Evolutionary conservation across 169 alveolate genomes (phyloP).

Genomic region (Cryptosporidium andersoni): DNA sequence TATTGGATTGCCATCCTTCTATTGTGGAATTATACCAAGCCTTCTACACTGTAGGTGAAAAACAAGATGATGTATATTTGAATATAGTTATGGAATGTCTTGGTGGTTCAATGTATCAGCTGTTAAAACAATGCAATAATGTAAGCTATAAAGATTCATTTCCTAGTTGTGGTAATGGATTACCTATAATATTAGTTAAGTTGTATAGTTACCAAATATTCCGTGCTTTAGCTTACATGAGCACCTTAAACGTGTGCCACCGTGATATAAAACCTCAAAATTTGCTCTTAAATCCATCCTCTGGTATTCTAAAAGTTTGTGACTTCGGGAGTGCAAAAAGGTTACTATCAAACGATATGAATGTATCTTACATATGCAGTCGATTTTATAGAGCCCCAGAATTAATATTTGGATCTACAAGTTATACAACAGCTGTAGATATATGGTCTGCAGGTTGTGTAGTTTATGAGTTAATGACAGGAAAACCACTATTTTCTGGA

Average conservation of each 20-base stretch:
- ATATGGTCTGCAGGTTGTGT: constrained; percentile 95
- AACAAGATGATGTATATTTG: constrained; percentile 77
- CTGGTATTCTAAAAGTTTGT: constrained; percentile 85
- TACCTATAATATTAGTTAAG: constrained; percentile 85
- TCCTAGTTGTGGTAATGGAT: constrained; percentile 77
- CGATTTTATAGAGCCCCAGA: constrained; percentile 91
- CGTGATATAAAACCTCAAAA: constrained; percentile 89
- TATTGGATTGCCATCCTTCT: constrained; percentile 89
- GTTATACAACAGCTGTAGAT: constrained; percentile 90
- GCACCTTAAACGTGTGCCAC: constrained; percentile 84
- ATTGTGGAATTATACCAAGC: constrained; percentile 90
- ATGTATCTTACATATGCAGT: constrained; percentile 88
- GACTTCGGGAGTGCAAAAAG: constrained; percentile 91
- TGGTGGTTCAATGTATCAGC: constrained; percentile 83
- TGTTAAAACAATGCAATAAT: constrained; percentile 39
- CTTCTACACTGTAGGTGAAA: constrained; percentile 84
- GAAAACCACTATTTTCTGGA: constrained; percentile 87
- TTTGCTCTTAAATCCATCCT: constrained; percentile 82
- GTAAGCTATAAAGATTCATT: constrained; percentile 76
- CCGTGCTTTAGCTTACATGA: constrained; percentile 84
- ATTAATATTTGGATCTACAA: constrained; percentile 88
- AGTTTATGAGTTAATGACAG: constrained; percentile 87
- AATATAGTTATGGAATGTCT: constrained; percentile 85
- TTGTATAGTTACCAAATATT: constrained; percentile 86
- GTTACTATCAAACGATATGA: constrained; percentile 83